Percentiles rank a stretch among this genome's conserved stretches.
Conservation (phyloP, 2,329 filamentous ascomycete genomes). For the Rhexocercosporidium sp. region DNA sequence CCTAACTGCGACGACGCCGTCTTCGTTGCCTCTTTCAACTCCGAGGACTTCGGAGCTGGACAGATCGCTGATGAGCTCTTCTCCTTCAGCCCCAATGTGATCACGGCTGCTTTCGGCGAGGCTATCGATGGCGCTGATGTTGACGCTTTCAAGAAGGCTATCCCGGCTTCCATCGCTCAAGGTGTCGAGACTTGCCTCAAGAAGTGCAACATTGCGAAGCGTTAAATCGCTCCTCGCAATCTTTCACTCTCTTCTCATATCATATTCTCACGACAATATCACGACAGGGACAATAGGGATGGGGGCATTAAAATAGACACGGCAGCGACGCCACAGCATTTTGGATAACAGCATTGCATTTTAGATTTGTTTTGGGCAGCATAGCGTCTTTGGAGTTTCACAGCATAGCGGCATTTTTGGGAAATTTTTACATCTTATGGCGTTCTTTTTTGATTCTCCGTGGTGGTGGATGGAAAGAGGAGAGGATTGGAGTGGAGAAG, state of each 20-base stretch:
- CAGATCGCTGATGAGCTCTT: constrained; percentile 57
- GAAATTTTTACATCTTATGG: not conserved
- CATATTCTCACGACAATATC: not conserved
- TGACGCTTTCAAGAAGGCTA: constrained; percentile 48
- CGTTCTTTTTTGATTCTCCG: not conserved
- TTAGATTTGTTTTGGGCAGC: constrained; percentile 6
- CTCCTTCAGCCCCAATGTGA: constrained; percentile 50
- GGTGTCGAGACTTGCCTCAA: constrained; percentile 59
- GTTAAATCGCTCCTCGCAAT: constrained; percentile 1
- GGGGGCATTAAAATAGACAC: not conserved
- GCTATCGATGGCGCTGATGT: constrained; percentile 53
- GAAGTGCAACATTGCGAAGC: constrained; percentile 46
- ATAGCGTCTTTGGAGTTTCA: not conserved
- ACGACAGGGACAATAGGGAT: not conserved
- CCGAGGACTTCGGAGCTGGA: constrained; percentile 58
- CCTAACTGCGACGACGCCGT: constrained; percentile 56
- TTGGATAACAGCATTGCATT: not conserved
- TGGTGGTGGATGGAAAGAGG: not conserved
- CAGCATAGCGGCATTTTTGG: not conserved
- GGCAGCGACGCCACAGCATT: not conserved
- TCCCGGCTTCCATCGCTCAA: constrained; percentile 55
- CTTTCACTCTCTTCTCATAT: not conserved
- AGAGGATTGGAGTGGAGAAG: not conserved
- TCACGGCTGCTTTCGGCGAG: constrained; percentile 53
- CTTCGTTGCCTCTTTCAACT: constrained; percentile 56